These are phyloP conservation scores for Salix brachista DNA, from an alignment of 345 rosid species.

Conservation along the genomic window DNA sequence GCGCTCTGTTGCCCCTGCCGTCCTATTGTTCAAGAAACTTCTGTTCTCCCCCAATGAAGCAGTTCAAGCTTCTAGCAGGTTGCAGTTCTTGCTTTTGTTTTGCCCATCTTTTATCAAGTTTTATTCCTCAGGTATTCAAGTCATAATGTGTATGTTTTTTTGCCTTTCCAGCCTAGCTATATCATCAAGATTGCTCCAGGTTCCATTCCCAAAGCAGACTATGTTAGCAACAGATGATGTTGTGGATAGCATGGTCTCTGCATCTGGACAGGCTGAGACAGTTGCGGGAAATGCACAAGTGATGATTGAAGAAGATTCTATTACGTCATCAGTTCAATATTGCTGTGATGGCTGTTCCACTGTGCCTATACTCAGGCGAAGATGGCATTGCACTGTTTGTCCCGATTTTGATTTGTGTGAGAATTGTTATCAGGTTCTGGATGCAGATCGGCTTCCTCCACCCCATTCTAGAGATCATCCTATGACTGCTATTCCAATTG, in stretches of 20 bases:
- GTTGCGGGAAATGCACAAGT: conserved; percentile 65
- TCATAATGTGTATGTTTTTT: conserved; percentile 3
- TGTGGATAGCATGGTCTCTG: conserved; percentile 53
- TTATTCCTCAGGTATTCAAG: conserved; percentile 9
- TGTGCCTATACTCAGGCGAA: conserved; percentile 85
- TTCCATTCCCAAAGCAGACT: conserved; percentile 96
- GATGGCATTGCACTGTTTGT: conserved; percentile 99
- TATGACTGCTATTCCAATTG: conserved; percentile 94
- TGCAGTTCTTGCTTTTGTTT: conserved; percentile 15
- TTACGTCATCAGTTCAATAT: conserved; percentile 92
- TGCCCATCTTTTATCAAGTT: conserved; percentile 3
- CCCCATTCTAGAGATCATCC: conserved; percentile 96
- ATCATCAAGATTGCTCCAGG: conserved; percentile 97
- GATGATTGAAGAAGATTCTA: conserved; percentile 94
- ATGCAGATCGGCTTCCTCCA: conserved; percentile 75
- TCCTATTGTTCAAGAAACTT: conserved; percentile 73
- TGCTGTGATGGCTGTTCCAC: conserved; percentile 99
- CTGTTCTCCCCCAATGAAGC: conserved; percentile 73
- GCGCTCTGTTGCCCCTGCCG: conserved; percentile 85
- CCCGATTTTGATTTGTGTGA: conserved; percentile 98
- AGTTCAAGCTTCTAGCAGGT: conserved; percentile 98
- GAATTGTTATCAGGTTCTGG: conserved; percentile 86
- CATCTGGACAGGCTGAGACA: conserved; percentile 53
- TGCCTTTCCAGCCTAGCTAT: conserved; percentile 74
- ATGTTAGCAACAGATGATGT: conserved; percentile 80